Evolutionary conservation across 2,329 filamentous ascomycete genomes (phyloP), one percentile per base, ranked within the genome.

Genomic region (Daldinia sp.): DNA sequence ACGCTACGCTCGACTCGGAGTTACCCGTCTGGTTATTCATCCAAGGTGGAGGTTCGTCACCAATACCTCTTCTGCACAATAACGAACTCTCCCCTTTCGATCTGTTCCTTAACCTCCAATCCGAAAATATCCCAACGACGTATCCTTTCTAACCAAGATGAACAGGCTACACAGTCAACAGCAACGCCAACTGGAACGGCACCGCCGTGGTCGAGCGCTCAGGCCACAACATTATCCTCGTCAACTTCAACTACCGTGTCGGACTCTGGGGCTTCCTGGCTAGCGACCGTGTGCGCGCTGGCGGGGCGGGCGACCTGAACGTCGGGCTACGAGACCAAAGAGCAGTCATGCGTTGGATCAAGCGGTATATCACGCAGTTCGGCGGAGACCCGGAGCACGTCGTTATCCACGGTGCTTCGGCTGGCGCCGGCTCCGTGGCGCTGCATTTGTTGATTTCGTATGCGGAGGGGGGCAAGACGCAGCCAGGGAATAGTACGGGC

Each of bases 211-310:
- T 86, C 21, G 71, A 77, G 25, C 72, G 72, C 64, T 84, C 83
- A 0, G 77, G 73, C 11, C 68, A 77, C 23, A 79, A 77, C 63
- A 77, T 88, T 48, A 76, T 89, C 11, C 80, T 85, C 55, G 85
- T 88, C 49, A 84, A 84, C 68, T 87, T 88, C 72, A 87, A 87
- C 74, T 89, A 89, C 70, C 82, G 88, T 5, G 84, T 90, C 5
- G 87, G 86, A 0, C 76, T 85, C 0, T 84, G 84, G 68, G 88
- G 88, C 0, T 91, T 90, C 67, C 78, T 91, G 1, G 83, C 86
- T 0, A 82, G 86, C 47, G 81, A 86, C 35, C 77, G 82, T 27
- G 79, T 90, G 8, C 80, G 81, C 34, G 71, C 77, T 4, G 77
- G 86, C 65, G 87, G 87, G 0, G 80, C 83, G 2, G 60, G 60